Percentiles rank a stretch among this genome's conserved stretches.
phyloP scores from a whole-genome alignment of 2,329 filamentous ascomycete species.

The Paecilomyces sp. region DNA sequence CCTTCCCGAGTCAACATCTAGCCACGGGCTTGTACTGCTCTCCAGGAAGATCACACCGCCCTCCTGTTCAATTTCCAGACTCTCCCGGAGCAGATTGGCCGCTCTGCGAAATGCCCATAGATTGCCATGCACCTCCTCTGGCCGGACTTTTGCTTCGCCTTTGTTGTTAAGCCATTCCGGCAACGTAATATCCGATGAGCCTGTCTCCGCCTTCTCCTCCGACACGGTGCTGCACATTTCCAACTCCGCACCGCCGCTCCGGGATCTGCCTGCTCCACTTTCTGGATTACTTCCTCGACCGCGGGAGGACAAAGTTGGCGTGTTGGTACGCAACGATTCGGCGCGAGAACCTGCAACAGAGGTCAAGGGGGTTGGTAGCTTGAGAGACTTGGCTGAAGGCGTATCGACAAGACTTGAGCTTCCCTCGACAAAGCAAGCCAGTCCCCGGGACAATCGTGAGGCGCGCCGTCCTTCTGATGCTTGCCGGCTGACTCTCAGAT shows the following conservation, averaged over 20 bases:
- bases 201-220: slow-evolving; percentile 19
- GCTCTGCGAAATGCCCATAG: slow-evolving; percentile 41
- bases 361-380: background rate
- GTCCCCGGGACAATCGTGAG: slow-evolving; percentile 48
- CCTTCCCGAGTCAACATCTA: slow-evolving; percentile 18
- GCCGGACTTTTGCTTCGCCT: slow-evolving; percentile 15
- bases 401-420: slow-evolving; percentile 35
- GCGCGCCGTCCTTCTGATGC: slow-evolving; percentile 45
- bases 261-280: slow-evolving; percentile 12
- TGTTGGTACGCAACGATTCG: background rate
- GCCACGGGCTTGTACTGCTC: slow-evolving; percentile 18
- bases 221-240: slow-evolving; percentile 19
- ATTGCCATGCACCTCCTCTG: slow-evolving; percentile 30
- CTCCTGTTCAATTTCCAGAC: slow-evolving; percentile 37
- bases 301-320: background rate
- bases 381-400: slow-evolving; percentile 16
- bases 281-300: slow-evolving; percentile 6
- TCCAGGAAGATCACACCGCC: slow-evolving; percentile 41
- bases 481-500: slow-evolving; percentile 51
- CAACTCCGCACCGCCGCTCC: slow-evolving; percentile 16
- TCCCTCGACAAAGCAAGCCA: slow-evolving; percentile 50
- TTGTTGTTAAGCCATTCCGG: slow-evolving; percentile 26
- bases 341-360: background rate
- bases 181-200: slow-evolving; percentile 18
- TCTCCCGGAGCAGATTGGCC: slow-evolving; percentile 41